Conservation (phyloP, 106 monocot species). For the Dioscorea zingiberensis region DNA sequence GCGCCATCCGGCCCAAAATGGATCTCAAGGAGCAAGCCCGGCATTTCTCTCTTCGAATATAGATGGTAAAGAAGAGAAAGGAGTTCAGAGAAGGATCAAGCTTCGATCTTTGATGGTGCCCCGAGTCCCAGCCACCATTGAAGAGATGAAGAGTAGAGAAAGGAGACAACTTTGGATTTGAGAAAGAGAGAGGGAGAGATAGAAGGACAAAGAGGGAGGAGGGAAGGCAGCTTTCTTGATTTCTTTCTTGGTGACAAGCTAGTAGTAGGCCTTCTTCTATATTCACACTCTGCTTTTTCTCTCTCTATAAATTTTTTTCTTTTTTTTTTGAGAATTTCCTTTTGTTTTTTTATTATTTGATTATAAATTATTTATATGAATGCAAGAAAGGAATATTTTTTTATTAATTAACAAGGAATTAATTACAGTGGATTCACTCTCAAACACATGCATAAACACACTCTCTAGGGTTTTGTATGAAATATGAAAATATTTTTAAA, state of each 20-base stretch:
- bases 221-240: slow-evolving; percentile 8
- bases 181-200: not conserved
- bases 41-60: not conserved
- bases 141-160: not conserved
- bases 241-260: not conserved
- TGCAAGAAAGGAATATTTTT: too few relatives aligned
- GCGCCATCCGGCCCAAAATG: not conserved
- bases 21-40: not conserved
- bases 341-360: not conserved
- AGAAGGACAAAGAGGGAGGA: not conserved
- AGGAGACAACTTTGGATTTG: not conserved
- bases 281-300: not conserved
- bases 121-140: not conserved
- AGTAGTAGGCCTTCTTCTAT: not conserved
- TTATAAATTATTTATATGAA: not conserved
- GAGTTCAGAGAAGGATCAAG: not conserved
- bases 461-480: too few relatives aligned
- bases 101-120: not conserved
- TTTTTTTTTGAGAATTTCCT: not conserved
- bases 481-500: too few relatives aligned
- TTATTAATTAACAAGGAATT: too few relatives aligned
- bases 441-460: too few relatives aligned
- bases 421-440: too few relatives aligned
- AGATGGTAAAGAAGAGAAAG: not conserved
- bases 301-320: not conserved